phyloP scores from a whole-genome alignment of 495 filamentous ascomycete species.

The Penicillium parvum region DNA sequence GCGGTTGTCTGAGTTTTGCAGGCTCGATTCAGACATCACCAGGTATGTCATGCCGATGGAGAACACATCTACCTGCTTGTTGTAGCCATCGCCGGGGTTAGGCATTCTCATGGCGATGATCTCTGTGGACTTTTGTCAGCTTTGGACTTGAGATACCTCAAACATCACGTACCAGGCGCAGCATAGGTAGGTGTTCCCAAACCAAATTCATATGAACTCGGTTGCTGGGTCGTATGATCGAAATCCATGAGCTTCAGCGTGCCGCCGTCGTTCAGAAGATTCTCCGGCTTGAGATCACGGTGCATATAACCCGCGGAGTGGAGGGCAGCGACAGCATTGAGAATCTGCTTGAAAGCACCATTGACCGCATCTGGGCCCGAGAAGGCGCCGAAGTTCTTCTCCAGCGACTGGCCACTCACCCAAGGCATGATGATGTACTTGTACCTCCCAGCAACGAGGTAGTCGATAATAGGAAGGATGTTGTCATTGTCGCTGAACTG shows the following conservation, averaged over 20 bases:
- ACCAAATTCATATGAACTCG: background rate
- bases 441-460: background rate
- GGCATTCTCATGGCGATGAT: background rate
- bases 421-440: background rate
- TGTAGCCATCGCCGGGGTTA: background rate
- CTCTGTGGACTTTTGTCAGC: background rate
- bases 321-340: background rate
- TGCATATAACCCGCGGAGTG: background rate
- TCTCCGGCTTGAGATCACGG: background rate
- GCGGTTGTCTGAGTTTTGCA: background rate
- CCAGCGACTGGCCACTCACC: background rate
- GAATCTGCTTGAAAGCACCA: background rate
- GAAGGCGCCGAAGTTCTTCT: background rate
- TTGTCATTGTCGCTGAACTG: background rate
- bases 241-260: background rate
- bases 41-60: background rate
- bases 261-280: background rate
- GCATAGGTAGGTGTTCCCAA: background rate
- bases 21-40: background rate
- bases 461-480: background rate
- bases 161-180: background rate
- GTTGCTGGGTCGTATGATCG: background rate
- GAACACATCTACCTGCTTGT: background rate
- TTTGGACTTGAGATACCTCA: background rate
- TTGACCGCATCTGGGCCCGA: background rate